Conservation (phyloP, 2,329 filamentous ascomycete genomes). For the Cladosporium colombiae region DNA sequence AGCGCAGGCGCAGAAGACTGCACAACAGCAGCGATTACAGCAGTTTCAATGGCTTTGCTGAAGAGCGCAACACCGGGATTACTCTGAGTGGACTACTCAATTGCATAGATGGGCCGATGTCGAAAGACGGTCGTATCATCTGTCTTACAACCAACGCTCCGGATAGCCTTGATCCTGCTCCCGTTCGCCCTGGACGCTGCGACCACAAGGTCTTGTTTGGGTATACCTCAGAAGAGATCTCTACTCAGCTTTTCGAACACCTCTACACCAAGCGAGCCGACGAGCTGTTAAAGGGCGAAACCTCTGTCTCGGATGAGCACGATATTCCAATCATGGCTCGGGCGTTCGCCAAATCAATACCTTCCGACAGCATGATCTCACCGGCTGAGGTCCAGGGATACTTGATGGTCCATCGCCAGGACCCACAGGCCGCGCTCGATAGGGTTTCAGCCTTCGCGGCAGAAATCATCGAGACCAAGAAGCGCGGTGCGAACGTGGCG, state of each 20-base stretch:
- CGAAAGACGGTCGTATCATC: conserved; percentile 72
- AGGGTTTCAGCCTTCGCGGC: conserved; percentile 44
- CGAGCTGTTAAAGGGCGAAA: neutral
- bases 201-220: conserved; percentile 63
- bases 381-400: conserved; percentile 55
- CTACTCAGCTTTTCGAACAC: conserved; percentile 41
- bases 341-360: neutral
- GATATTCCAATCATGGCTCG: neutral
- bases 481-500: neutral
- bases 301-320: neutral
- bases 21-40: neutral
- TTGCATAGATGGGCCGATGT: conserved; percentile 75
- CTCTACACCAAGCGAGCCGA: conserved; percentile 28
- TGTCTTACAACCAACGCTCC: conserved; percentile 79
- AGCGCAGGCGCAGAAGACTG: conserved; percentile 92
- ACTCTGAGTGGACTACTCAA: conserved; percentile 72
- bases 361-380: conserved; percentile 38
- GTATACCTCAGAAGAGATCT: conserved; percentile 41
- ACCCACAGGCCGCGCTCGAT: conserved; percentile 46
- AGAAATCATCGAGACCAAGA: conserved; percentile 28
- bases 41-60: neutral
- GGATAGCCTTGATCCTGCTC: conserved; percentile 68
- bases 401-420: conserved; percentile 49
- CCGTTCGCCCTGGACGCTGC: conserved; percentile 70
- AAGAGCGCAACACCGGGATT: conserved; percentile 61